Evolutionary conservation across 2,329 filamentous ascomycete species (phyloP).

Genomic region (Sclerotinia glacialis): DNA sequence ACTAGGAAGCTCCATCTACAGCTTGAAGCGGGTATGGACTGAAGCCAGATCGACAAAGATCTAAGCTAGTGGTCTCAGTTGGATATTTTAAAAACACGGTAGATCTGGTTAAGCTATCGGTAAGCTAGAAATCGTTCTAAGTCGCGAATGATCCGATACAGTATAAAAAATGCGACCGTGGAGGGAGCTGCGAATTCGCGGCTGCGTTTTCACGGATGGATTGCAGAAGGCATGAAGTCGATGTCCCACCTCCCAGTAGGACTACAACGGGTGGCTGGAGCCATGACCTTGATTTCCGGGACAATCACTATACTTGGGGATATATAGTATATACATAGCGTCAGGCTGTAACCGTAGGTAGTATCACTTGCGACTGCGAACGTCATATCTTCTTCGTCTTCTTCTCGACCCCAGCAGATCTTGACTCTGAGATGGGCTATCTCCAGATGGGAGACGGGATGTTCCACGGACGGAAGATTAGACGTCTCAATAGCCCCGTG

Average conservation of each 20-base stretch:
- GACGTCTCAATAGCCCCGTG: neutral
- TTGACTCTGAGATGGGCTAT: neutral
- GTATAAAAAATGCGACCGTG: neutral
- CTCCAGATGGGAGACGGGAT: neutral
- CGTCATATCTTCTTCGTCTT: neutral
- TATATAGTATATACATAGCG: neutral
- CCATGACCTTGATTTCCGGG: neutral
- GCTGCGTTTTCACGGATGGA: neutral
- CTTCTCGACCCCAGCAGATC: neutral
- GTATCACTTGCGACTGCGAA: neutral
- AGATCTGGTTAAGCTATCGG: neutral
- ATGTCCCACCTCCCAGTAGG: neutral
- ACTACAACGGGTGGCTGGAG: constrained; percentile 10
- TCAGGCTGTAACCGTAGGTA: neutral
- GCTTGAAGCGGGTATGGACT: neutral
- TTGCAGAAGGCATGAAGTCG: neutral
- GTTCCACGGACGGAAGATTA: neutral
- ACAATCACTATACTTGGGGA: neutral
- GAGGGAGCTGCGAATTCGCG: neutral
- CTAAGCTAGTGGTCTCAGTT: neutral
- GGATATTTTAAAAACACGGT: neutral
- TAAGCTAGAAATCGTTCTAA: neutral
- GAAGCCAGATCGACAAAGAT: neutral
- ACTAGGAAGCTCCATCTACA: neutral
- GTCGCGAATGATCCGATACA: neutral